Percentiles rank a stretch among this genome's conserved stretches.
Conservation (phyloP, 2,329 filamentous ascomycete genomes). For the Paracamarosporium sp. region DNA sequence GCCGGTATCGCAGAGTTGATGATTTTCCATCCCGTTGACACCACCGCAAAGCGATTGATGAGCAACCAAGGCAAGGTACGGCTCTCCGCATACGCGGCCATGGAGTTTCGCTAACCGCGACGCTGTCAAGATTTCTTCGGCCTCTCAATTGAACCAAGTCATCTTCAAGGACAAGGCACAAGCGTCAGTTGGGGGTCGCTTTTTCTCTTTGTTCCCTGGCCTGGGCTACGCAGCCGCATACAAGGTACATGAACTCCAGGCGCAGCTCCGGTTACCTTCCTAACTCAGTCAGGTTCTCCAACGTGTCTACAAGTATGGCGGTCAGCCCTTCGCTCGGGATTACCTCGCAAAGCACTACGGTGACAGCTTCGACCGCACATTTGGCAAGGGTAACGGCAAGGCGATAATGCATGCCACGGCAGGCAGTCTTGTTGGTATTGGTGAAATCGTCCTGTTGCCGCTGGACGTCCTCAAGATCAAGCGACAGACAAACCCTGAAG, state of each 20-base stretch:
- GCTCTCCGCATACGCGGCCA: neutral
- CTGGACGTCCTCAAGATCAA: constrained; percentile 99
- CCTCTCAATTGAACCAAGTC: constrained; percentile 79
- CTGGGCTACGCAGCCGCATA: constrained; percentile 97
- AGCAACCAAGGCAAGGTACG: constrained; percentile 84
- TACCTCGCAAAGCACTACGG: constrained; percentile 83
- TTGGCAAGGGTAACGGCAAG: constrained; percentile 97
- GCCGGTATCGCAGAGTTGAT: constrained; percentile 92
- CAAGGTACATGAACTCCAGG: constrained; percentile 65
- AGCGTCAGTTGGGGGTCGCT: constrained; percentile 76
- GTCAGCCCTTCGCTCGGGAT: constrained; percentile 93
- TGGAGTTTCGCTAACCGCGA: constrained; percentile 21
- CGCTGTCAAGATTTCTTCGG: constrained; percentile 58
- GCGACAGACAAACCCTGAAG: constrained; percentile 98
- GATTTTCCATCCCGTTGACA: constrained; percentile 85
- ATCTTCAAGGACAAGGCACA: constrained; percentile 90
- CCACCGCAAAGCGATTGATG: constrained; percentile 98
- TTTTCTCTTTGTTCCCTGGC: constrained; percentile 94
- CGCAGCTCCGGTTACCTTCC: neutral
- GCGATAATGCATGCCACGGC: constrained; percentile 97
- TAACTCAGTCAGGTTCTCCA: constrained; percentile 71
- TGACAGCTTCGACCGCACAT: constrained; percentile 82
- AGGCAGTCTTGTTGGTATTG: constrained; percentile 93
- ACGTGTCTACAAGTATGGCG: constrained; percentile 98
- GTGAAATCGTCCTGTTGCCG: constrained; percentile 93